A percentile compares a stretch with the other conserved stretches of the same genome.
Evolutionary conservation across 2,329 filamentous ascomycete genomes (phyloP).

Genomic region (Alternaria sp.): DNA sequence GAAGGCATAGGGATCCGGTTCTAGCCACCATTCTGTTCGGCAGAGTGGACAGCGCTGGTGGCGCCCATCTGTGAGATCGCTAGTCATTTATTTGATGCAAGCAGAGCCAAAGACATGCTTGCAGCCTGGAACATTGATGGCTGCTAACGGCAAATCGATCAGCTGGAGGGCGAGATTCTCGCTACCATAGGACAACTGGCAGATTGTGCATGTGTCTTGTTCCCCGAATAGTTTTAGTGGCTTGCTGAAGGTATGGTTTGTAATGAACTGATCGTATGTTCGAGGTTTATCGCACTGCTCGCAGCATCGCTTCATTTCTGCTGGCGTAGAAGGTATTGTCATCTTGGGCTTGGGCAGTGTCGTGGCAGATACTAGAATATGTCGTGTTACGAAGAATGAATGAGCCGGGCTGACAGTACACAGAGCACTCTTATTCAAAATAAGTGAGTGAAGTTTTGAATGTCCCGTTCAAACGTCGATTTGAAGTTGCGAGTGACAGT

Average conservation of each 20-base stretch:
- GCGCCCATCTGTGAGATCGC: not conserved
- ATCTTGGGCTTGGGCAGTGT: not conserved
- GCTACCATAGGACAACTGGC: not conserved
- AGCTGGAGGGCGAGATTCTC: not conserved
- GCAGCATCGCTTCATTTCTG: not conserved
- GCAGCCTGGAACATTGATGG: not conserved
- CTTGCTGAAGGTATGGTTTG: not conserved
- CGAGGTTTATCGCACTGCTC: constrained; percentile 1
- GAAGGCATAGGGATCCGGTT: not conserved
- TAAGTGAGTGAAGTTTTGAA: not conserved
- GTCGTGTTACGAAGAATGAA: not conserved
- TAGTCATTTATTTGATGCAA: not conserved
- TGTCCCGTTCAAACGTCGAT: not conserved
- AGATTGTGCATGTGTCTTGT: not conserved
- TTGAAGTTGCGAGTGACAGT: not conserved
- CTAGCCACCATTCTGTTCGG: constrained; percentile 5
- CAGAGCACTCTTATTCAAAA: not conserved
- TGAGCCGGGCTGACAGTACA: not conserved
- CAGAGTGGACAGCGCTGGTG: not conserved
- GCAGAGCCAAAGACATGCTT: not conserved
- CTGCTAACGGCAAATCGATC: not conserved
- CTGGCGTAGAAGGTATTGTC: not conserved
- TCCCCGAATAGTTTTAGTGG: not conserved
- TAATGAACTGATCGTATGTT: not conserved
- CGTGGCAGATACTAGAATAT: not conserved